phyloP scores from a whole-genome alignment of 148 eudicot species.

The Rhododendron kiyosumense region DNA sequence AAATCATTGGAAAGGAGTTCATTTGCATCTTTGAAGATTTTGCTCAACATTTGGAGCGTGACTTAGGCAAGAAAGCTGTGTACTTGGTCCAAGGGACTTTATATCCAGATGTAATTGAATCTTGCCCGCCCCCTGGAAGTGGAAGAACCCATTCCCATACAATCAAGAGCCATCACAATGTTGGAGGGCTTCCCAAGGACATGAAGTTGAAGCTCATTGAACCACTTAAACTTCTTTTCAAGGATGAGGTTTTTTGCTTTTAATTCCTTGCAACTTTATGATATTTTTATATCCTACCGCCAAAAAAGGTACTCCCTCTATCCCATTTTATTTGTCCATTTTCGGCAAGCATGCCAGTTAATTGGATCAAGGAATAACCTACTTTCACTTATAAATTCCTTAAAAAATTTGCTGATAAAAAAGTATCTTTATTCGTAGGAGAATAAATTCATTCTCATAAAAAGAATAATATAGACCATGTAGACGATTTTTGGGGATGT shows the following conservation, averaged over 20 bases:
- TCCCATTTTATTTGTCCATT: background rate
- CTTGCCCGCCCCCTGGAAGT: constrained; percentile 98
- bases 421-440: background rate
- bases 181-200: constrained; percentile 98
- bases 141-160: constrained; percentile 93
- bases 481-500: background rate
- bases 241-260: constrained; percentile 68
- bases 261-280: background rate
- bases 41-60: constrained; percentile 67
- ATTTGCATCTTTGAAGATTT: constrained; percentile 78
- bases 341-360: background rate
- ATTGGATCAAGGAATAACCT: background rate
- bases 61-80: constrained; percentile 60
- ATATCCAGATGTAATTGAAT: constrained; percentile 95
- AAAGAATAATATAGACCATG: background rate
- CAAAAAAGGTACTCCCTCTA: background rate
- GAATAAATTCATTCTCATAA: background rate
- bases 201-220: constrained; percentile 96
- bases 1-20: constrained; percentile 92
- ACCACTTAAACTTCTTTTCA: constrained; percentile 87
- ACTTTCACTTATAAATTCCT: background rate
- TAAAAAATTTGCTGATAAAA: background rate
- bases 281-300: background rate
- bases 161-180: constrained; percentile 96
- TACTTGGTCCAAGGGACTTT: constrained; percentile 96